Conservation (phyloP, 371 early-diverging fungal species). For the Mortierella sp. region DNA sequence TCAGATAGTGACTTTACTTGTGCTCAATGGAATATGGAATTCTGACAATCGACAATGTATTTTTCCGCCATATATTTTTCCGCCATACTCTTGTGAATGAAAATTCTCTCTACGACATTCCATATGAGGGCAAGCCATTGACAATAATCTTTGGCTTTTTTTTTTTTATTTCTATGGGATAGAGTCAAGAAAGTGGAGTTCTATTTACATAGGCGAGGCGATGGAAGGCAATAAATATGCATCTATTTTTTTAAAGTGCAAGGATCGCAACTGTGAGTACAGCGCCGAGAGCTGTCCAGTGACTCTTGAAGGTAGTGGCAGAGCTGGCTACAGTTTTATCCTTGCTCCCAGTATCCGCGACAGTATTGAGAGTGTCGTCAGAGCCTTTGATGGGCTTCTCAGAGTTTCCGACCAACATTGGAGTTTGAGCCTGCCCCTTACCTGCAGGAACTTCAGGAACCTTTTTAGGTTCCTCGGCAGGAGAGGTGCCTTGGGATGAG, state of each 20-base stretch:
- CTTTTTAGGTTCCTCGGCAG: neutral
- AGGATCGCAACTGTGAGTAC: slow-evolving; percentile 8
- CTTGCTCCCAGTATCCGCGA: neutral
- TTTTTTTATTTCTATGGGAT: neutral
- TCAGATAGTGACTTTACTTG: neutral
- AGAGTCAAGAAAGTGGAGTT: neutral
- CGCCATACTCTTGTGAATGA: too few relatives aligned
- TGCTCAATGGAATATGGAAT: slow-evolving; percentile 41
- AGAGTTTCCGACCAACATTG: neutral
- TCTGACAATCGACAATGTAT: too few relatives aligned
- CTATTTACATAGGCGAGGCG: slow-evolving; percentile 1
- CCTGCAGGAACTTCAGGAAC: neutral
- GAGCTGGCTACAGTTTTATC: neutral
- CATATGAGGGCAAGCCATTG: neutral
- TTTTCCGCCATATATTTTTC: too few relatives aligned
- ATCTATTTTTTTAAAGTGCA: slow-evolving; percentile 10
- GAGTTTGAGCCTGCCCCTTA: neutral
- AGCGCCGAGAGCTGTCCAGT: slow-evolving; percentile 30
- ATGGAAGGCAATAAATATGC: neutral
- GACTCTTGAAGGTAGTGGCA: slow-evolving; percentile 20
- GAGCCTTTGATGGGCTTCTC: neutral
- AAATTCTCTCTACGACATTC: too few relatives aligned
- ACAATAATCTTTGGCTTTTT: neutral
- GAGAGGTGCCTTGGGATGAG: neutral
- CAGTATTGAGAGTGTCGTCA: neutral